phyloP scores from a whole-genome alignment of 2,329 filamentous ascomycete species.

The Coniosporium tulheliwenetii region DNA sequence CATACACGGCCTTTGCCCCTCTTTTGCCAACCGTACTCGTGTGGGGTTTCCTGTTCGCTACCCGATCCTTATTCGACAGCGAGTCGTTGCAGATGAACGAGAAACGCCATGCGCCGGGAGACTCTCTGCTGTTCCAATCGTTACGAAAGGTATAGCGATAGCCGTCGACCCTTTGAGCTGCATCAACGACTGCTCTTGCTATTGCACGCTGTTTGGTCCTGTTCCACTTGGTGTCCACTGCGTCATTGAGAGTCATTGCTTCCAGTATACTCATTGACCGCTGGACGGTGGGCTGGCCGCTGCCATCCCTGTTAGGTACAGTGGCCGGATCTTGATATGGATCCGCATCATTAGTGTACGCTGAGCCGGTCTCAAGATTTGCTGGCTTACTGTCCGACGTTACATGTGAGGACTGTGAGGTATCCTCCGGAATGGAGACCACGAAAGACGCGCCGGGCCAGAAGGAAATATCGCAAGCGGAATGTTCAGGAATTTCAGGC shows the following conservation, averaged over 20 bases:
- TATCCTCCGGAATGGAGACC: neutral
- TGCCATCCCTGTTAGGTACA: neutral
- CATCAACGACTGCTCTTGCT: constrained; percentile 27
- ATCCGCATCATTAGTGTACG: no score
- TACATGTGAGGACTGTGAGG: neutral
- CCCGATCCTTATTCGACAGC: constrained; percentile 33
- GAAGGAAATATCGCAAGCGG: neutral
- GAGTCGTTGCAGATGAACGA: constrained; percentile 35
- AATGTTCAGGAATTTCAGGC: neutral
- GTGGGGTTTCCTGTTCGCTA: constrained; percentile 23
- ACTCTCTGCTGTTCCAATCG: constrained; percentile 28
- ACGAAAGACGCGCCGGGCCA: neutral
- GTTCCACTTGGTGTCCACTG: neutral
- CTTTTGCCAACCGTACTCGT: constrained; percentile 5
- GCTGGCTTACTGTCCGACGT: no score
- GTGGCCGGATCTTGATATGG: neutral
- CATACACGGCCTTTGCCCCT: constrained; percentile 28
- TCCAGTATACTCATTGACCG: neutral
- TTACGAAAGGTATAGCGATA: constrained; percentile 35
- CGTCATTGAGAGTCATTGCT: neutral
- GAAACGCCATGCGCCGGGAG: constrained; percentile 29
- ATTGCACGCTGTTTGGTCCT: constrained; percentile 23
- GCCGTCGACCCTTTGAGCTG: constrained; percentile 28
- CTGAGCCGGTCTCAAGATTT: no score
- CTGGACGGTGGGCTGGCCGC: neutral